Base-by-base conservation (phyloP, 352 stramenopile species). In the Globisporangium cystogenes region DNA sequence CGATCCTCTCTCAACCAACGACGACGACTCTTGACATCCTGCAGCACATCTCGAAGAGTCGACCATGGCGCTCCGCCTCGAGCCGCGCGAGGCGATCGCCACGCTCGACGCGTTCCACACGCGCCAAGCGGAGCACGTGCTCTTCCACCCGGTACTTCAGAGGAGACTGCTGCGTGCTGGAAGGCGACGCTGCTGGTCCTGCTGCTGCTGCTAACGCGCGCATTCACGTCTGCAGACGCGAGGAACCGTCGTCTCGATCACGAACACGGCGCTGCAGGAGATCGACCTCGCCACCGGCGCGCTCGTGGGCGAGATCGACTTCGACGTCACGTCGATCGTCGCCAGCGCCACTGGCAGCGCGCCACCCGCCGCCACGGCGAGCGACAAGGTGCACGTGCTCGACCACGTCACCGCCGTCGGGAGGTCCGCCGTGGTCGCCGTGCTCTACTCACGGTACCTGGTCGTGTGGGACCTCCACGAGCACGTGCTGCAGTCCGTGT, bases 381-480 rank as follows among this genome's bases (percentile, higher is more conserved):
- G n/a, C 7, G 55, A 60, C 31, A 61, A 57, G 29, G 49, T 37
- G 20, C 59, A 73, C 15, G 44, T 65, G 4, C 65, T 90, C 40
- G 82, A 91, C 23, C 45, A 83, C 48, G 46, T 89, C 48, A 52
- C 71, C 7, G 64, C 76, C 16, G 66, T 69, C 14, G 80, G 82
- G 3, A 50, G 59, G 16, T 55, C 76, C 45, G 67, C 74, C 35
- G 60, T 90, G 14, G 76, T 84, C 20, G 79, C 64, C 12, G 52
- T 90, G 15, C 73, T 76, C 44, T 74, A 89, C 62, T 74, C 64
- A 3, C 63, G 66, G 51, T 70, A 43, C 24, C 57, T 90, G 14
- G 62, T 84, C 1, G 66, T 87, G 11, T 93, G 82, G 82, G 72
- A 90, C 31, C 56, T 93, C 20, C 58, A 72, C 2, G 70, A 90